Evolutionary conservation across 202 grass and related monocot species (phyloP).

Genomic region (Setaria italica): DNA sequence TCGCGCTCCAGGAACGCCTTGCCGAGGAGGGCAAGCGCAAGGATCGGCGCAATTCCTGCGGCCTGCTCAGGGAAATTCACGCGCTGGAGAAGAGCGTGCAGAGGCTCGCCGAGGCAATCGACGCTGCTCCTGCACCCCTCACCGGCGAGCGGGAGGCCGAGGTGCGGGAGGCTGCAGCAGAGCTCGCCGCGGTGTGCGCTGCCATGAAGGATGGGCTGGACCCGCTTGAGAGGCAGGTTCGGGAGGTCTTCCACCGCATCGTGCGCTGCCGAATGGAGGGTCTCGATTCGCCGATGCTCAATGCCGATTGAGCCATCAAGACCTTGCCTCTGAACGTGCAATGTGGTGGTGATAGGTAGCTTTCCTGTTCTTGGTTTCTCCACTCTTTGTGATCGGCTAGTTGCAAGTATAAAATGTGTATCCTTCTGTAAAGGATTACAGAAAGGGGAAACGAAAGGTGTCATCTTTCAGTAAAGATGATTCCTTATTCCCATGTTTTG

Average conservation of each 20-base stretch:
- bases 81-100: constrained; percentile 67
- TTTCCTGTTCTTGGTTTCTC: constrained; percentile 35
- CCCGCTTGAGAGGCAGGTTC: constrained; percentile 71
- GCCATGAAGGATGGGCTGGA: constrained; percentile 71
- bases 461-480: constrained; percentile 56
- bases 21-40: constrained; percentile 82
- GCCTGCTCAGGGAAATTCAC: constrained; percentile 85
- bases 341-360: constrained; percentile 43
- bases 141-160: constrained; percentile 60
- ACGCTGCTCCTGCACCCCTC: constrained; percentile 45
- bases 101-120: constrained; percentile 68
- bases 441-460: constrained; percentile 39
- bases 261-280: constrained; percentile 85
- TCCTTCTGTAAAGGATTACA: constrained; percentile 52
- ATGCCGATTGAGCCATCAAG: constrained; percentile 53
- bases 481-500: constrained; percentile 59
- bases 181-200: constrained; percentile 63
- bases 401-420: constrained; percentile 60
- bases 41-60: constrained; percentile 80
- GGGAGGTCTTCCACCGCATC: constrained; percentile 92
- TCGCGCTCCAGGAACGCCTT: constrained; percentile 77
- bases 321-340: background rate
- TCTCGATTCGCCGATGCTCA: constrained; percentile 63
- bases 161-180: constrained; percentile 53
- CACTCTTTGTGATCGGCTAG: constrained; percentile 40